Percentiles rank a stretch among this genome's conserved stretches.
phyloP scores from a whole-genome alignment of 345 rosid genomes.

The Linum trigynum region DNA sequence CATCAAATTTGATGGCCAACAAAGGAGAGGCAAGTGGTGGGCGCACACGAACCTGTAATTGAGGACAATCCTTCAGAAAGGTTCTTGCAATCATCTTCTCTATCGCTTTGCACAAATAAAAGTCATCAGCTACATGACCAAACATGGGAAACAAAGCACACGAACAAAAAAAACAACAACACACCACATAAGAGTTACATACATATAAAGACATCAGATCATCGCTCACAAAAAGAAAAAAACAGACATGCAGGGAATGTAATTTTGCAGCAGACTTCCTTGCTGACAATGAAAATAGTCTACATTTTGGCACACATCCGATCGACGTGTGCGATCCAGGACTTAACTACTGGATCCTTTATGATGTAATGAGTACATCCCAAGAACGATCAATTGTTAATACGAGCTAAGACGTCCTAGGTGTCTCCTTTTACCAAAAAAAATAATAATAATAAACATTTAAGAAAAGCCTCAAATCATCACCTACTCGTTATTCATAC shows the following conservation, averaged over 20 bases:
- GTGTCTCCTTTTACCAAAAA: too few relatives aligned
- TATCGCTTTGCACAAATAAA: constrained; percentile 48
- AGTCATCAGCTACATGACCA: constrained; percentile 26
- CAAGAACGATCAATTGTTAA: too few relatives aligned
- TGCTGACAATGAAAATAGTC: not conserved
- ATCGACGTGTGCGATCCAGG: too few relatives aligned
- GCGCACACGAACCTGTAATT: constrained; percentile 50
- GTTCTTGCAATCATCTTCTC: constrained; percentile 43
- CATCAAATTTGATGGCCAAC: not conserved
- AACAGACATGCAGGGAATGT: not conserved
- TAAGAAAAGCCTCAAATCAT: not conserved
- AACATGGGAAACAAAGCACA: not conserved
- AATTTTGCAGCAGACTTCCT: not conserved
- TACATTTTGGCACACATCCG: not conserved
- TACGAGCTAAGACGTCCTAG: too few relatives aligned
- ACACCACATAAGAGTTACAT: not conserved
- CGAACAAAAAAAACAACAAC: too few relatives aligned
- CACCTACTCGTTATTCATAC: not conserved
- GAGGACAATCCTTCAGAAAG: constrained; percentile 40
- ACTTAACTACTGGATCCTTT: too few relatives aligned
- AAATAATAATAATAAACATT: too few relatives aligned
- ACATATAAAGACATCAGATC: not conserved
- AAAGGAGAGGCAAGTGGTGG: not conserved
- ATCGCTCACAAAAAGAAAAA: not conserved
- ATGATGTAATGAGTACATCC: too few relatives aligned